Base-by-base conservation (phyloP, 1,284 basidiomycete species). In the Anthracocystis panici-leucophaei region DNA sequence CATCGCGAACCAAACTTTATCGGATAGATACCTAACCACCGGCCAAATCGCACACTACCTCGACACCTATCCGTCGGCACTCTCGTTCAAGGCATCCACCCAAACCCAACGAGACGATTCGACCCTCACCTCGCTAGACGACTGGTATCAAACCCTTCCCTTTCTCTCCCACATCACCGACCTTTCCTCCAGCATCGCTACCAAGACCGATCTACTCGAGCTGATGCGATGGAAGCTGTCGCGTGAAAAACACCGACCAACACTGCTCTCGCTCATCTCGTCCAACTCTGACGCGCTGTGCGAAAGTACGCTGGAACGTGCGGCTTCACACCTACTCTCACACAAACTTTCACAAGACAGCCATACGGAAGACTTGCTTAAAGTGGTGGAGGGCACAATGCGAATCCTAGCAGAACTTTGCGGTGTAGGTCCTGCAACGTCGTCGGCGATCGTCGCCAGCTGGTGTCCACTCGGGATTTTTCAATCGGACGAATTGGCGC, bases 401-500 rank as follows among this genome's bases (percentile, higher is more conserved):
- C 57, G 42, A 9, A 63, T 62, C 42, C 44, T 78, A 7, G 21
- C 31, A 25, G 18, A 63, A 3, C 48, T 78, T 0, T 38, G 40
- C 18, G 75, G 75, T 11, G 58, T 78, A 0, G 75, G 75, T 0
- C 71, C 75, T 6, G 75, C 71, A 5, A 78, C 75, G 0, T 33
- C 44, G 2, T 63, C 57, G 1, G 75, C 75, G 0, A 64, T 78
- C 21, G 49, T 68, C 7, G 64, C 75, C 0, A 20, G 40, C 12
- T 65, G 63, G 63, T 11, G 16, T 7, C 40, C 46, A 0, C 20
- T 20, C n/a, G 66, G 35, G 9, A 21, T 67, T 0, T 75, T 75
- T 29, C 66, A 66, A 20, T 35, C 29, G 20, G 72, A 75, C 51
- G 63, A 75, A 40, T 41, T 70, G 0, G 72, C 23, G 16, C 10